A percentile compares a stretch with the other conserved stretches of the same genome.
Conservation (phyloP, 2,329 filamentous ascomycete species). For the Colletotrichum truncatum region DNA sequence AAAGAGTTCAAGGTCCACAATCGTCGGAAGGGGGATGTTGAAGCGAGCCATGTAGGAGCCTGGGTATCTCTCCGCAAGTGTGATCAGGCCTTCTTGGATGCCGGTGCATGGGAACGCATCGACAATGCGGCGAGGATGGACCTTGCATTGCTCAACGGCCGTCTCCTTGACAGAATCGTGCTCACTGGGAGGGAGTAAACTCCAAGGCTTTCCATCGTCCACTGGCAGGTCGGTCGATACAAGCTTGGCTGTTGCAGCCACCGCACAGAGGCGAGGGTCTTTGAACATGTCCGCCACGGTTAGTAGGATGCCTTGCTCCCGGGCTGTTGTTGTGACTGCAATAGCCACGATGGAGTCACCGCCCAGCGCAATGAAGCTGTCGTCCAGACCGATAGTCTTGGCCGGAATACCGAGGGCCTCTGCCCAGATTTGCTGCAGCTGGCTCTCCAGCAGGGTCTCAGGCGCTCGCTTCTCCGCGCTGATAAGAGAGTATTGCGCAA, state of each 20-base stretch:
- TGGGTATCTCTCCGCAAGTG: constrained; percentile 28
- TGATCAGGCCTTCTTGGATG: constrained; percentile 32
- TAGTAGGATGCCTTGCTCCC: too few relatives aligned
- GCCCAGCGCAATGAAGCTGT: too few relatives aligned
- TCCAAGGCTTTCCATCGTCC: background rate
- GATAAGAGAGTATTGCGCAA: too few relatives aligned
- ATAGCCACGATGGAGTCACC: constrained; percentile 48
- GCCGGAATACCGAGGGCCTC: background rate
- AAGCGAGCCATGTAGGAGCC: constrained; percentile 29
- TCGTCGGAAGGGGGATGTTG: background rate
- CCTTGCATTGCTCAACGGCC: constrained; percentile 8
- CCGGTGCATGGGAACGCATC: constrained; percentile 33
- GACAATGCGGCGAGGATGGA: constrained; percentile 15
- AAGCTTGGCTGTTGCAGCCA: too few relatives aligned
- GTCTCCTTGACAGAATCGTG: background rate
- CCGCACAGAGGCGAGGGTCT: too few relatives aligned
- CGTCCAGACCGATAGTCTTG: constrained; percentile 44
- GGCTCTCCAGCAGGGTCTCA: background rate
- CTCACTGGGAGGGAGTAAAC: background rate
- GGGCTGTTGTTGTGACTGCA: too few relatives aligned
- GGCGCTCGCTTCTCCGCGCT: background rate
- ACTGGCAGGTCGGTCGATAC: too few relatives aligned
- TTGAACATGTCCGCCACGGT: too few relatives aligned
- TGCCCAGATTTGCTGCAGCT: background rate
- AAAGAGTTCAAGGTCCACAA: constrained; percentile 32